Evolutionary conservation across 495 filamentous ascomycete species (phyloP).

Genomic region (Talaromyces stipitatus): DNA sequence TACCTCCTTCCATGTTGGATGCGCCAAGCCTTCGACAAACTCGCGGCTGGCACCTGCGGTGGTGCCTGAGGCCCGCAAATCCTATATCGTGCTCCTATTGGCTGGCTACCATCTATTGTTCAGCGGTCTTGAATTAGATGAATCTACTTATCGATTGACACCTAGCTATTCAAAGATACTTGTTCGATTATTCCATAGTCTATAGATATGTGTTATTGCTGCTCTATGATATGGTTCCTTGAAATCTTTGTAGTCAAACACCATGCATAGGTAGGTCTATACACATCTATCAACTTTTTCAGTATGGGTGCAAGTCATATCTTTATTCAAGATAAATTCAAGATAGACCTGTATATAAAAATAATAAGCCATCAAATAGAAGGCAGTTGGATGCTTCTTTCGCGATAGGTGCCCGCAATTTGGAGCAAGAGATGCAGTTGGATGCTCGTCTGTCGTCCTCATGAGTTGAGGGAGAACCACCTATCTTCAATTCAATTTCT

Average conservation of each 20-base stretch:
- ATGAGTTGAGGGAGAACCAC: slow-evolving; percentile 5
- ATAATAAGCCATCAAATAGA: slow-evolving; percentile 16
- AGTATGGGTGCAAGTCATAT: neutral
- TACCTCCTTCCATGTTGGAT: neutral
- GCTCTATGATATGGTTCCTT: neutral
- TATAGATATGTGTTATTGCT: neutral
- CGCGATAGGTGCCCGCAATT: slow-evolving; percentile 17
- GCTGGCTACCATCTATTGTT: neutral
- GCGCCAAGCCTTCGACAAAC: neutral
- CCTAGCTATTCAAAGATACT: neutral
- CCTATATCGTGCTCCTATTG: neutral
- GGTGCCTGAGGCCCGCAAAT: neutral
- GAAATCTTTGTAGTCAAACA: neutral
- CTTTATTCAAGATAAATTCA: neutral
- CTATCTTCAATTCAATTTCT: neutral
- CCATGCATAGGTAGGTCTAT: neutral
- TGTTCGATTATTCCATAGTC: neutral
- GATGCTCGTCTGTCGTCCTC: slow-evolving; percentile 26
- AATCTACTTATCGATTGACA: neutral
- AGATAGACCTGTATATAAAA: neutral
- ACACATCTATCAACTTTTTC: neutral
- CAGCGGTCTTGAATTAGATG: neutral
- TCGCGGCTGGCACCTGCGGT: slow-evolving; percentile 2
- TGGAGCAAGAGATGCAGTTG: slow-evolving; percentile 38
- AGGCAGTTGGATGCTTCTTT: slow-evolving; percentile 48